Percentiles rank a stretch among this genome's conserved stretches.
phyloP scores from a whole-genome alignment of 352 stramenopile species.

The Phytophthora syringae region DNA sequence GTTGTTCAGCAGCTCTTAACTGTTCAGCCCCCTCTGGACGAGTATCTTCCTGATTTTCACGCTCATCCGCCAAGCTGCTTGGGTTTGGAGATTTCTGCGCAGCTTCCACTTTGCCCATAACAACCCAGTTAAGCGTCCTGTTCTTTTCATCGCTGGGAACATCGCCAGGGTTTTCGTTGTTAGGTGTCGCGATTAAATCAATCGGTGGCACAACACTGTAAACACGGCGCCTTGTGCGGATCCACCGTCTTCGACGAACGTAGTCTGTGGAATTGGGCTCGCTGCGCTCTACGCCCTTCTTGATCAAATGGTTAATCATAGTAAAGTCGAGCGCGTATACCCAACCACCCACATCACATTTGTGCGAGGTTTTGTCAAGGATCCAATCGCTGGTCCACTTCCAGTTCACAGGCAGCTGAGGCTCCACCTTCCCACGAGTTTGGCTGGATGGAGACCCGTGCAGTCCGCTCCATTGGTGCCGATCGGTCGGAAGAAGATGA shows the following conservation, averaged over 20 bases:
- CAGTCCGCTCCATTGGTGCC: conserved; percentile 62
- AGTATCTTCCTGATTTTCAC: conserved; percentile 17
- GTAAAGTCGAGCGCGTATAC: conserved; percentile 84
- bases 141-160: conserved; percentile 31
- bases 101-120: conserved; percentile 38
- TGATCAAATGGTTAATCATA: conserved; percentile 76
- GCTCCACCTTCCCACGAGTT: conserved; percentile 61
- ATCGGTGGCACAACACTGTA: conserved; percentile 13
- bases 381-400: conserved; percentile 69
- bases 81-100: conserved; percentile 25
- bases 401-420: conserved; percentile 71
- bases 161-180: conserved; percentile 19
- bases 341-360: conserved; percentile 75
- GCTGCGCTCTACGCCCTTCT: conserved; percentile 59
- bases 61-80: neutral
- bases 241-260: conserved; percentile 69
- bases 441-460: conserved; percentile 70
- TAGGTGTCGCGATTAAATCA: neutral
- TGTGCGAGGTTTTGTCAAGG: conserved; percentile 54
- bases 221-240: conserved; percentile 57
- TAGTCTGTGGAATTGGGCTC: conserved; percentile 70
- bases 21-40: conserved; percentile 4
- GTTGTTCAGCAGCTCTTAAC: neutral
- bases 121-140: conserved; percentile 26
- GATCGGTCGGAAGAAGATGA: conserved; percentile 72